These are phyloP conservation scores for Nevesoporus exiguus DNA, from an alignment of 768 basidiomycete genomes.

Conservation along the genomic window DNA sequence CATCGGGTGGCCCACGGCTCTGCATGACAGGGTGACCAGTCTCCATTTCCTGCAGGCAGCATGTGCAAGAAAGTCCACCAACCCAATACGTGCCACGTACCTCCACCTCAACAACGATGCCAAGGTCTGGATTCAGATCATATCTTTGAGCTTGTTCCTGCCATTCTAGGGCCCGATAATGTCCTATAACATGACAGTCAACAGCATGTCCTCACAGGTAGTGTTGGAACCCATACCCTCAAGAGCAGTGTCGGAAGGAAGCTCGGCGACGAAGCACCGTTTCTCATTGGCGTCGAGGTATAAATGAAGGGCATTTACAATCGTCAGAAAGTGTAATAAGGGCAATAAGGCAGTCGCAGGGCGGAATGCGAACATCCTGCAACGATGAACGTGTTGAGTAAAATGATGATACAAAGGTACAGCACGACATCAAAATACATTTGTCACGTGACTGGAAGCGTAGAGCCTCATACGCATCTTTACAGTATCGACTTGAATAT, in stretches of 20 bases:
- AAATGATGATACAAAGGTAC: background rate
- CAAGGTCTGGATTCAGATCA: conserved; percentile 67
- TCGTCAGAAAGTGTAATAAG: conserved; percentile 40
- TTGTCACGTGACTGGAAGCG: conserved; percentile 16
- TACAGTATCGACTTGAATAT: conserved; percentile 34
- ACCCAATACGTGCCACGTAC: conserved; percentile 42
- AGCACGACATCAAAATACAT: background rate
- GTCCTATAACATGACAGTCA: conserved; percentile 50
- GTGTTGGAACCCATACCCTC: conserved; percentile 57
- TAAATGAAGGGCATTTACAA: conserved; percentile 83
- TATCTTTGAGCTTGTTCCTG: conserved; percentile 68
- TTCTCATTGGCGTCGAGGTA: conserved; percentile 94
- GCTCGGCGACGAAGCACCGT: conserved; percentile 94
- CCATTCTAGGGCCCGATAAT: conserved; percentile 94
- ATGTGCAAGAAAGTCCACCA: background rate
- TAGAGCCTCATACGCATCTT: no score
- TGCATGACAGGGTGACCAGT: conserved; percentile 78
- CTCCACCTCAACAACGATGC: conserved; percentile 88
- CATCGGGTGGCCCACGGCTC: conserved; percentile 86
- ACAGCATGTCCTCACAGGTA: background rate
- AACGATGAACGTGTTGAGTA: background rate
- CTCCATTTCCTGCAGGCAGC: conserved; percentile 69
- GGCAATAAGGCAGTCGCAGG: conserved; percentile 30
- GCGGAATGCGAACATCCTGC: conserved; percentile 27
- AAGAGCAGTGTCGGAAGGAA: conserved; percentile 92